A percentile compares a stretch with the other conserved stretches of the same genome.
Evolutionary conservation across 2,329 filamentous ascomycete species (phyloP).

Genomic region (Pezicula rhizophila): DNA sequence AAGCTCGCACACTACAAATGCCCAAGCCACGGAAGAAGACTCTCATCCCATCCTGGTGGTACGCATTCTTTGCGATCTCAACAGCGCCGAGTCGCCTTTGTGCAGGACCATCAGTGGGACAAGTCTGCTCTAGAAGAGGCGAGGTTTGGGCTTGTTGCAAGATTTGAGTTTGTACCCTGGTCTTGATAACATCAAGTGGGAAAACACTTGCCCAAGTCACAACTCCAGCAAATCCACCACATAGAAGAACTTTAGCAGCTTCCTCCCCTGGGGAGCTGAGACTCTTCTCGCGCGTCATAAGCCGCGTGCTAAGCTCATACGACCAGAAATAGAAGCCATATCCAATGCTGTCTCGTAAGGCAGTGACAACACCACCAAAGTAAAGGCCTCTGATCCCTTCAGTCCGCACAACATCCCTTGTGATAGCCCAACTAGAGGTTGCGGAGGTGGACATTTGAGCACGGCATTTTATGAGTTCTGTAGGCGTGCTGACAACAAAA

Average conservation of each 20-base stretch:
- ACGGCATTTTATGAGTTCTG: slow-evolving; percentile 85
- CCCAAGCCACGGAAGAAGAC: slow-evolving; percentile 71
- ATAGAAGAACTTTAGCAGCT: slow-evolving; percentile 65
- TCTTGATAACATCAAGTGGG: slow-evolving; percentile 88
- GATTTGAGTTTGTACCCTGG: slow-evolving; percentile 74
- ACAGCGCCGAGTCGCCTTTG: slow-evolving; percentile 44
- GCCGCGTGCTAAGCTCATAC: slow-evolving; percentile 69
- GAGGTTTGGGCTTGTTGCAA: slow-evolving; percentile 18
- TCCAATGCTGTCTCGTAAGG: slow-evolving; percentile 78
- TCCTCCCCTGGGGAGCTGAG: slow-evolving; percentile 34
- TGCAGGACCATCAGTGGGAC: slow-evolving; percentile 14
- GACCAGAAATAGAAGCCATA: slow-evolving; percentile 98
- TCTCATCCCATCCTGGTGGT: slow-evolving; percentile 52
- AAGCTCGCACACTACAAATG: slow-evolving; percentile 79
- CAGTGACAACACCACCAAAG: slow-evolving; percentile 74
- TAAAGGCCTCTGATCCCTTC: slow-evolving; percentile 69
- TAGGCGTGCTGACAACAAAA: slow-evolving; percentile 81
- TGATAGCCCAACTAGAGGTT: slow-evolving; percentile 46
- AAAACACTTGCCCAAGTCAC: slow-evolving; percentile 88
- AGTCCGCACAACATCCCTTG: slow-evolving; percentile 50
- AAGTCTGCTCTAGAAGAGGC: slow-evolving; percentile 26
- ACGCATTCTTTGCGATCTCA: slow-evolving; percentile 60
- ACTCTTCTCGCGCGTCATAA: slow-evolving; percentile 32
- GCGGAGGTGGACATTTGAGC: slow-evolving; percentile 55
- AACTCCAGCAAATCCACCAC: slow-evolving; percentile 81